Base-by-base conservation (phyloP, 495 filamentous ascomycete species). In the Aspergillus funiculosus region DNA sequence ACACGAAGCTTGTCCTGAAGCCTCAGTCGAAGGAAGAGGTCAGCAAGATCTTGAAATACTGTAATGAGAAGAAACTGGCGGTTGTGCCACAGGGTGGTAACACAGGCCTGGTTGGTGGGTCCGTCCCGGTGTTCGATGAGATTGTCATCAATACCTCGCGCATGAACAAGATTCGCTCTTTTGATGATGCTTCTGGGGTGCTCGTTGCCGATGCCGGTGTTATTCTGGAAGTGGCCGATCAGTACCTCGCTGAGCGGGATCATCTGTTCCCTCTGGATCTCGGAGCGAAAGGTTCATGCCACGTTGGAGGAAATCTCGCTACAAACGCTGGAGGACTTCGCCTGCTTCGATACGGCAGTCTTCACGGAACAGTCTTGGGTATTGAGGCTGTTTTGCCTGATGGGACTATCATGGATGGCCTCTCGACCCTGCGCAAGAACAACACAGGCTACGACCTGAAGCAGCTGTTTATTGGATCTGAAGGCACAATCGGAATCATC, bases 71-170 rank as follows among this genome's bases (percentile, higher is more conserved):
- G 50, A 78, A 76, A 63, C 75, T 98, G 51, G 92, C 92, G 25
- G 90, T 97, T 4, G 91, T 96, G n/a, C 92, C 92, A 0, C 92
- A 98, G 69, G 92, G 92, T 48, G 92, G 92, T 34, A 98, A 98
- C 62, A 89, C 94, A 4, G 94, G 92, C 10, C 72, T 98, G 26
- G 92, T 98, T 11, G 92, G 92, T 39, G 92, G 92, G 32, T 91
- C 86, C 1, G 85, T 98, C 34, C 94, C 92, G 2, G 86, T 98
- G 21, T 96, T 95, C 63, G 92, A 98, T 61, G 92, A 98, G 73
- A 94, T 98, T 55, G 85, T 98, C 51, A 77, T 98, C 75, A 92
- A 80, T 63, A 82, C 87, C 51, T 77, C 79, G 50, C 81, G 85
- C 31, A 89, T 97, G 85, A 94, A 89, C 74, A 69, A 81, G 56